Conservation (phyloP, 75 land plant species). For the Pinus tabuliformis region DNA sequence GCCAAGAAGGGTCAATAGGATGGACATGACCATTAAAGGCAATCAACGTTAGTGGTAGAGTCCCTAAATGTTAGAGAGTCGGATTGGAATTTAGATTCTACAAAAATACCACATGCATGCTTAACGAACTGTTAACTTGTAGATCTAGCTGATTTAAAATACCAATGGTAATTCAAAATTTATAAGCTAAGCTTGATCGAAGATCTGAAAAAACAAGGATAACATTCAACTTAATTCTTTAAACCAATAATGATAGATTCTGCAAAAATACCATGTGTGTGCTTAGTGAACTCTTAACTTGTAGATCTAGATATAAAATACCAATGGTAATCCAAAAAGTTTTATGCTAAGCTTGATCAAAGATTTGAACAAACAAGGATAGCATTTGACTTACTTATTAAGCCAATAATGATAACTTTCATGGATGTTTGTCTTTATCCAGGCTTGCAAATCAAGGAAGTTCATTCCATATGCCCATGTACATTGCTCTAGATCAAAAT, state of each 20-base stretch:
- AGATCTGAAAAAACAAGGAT: too few relatives aligned
- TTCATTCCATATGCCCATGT: too few relatives aligned
- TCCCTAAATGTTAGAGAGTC: conserved; percentile 88
- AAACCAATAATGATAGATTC: conserved; percentile 41
- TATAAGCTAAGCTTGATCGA: too few relatives aligned
- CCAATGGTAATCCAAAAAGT: background rate
- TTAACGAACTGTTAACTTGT: background rate
- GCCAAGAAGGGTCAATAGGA: conserved; percentile 87
- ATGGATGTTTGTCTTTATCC: too few relatives aligned
- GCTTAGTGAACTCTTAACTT: background rate
- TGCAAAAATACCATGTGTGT: conserved; percentile 23
- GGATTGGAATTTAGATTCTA: conserved; percentile 85
- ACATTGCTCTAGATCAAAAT: too few relatives aligned
- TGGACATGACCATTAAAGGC: conserved; percentile 88
- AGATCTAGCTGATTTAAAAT: background rate
- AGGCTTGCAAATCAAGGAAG: too few relatives aligned
- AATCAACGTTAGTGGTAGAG: conserved; percentile 89
- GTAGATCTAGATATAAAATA: background rate
- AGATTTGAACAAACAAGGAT: too few relatives aligned
- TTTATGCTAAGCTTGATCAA: too few relatives aligned
- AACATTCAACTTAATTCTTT: too few relatives aligned
- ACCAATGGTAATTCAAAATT: background rate
- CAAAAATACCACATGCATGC: conserved; percentile 7
- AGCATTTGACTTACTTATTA: background rate
- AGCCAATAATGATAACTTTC: conserved; percentile 10